Conservation (phyloP, 768 basidiomycete genomes). For the Suillus plorans region DNA sequence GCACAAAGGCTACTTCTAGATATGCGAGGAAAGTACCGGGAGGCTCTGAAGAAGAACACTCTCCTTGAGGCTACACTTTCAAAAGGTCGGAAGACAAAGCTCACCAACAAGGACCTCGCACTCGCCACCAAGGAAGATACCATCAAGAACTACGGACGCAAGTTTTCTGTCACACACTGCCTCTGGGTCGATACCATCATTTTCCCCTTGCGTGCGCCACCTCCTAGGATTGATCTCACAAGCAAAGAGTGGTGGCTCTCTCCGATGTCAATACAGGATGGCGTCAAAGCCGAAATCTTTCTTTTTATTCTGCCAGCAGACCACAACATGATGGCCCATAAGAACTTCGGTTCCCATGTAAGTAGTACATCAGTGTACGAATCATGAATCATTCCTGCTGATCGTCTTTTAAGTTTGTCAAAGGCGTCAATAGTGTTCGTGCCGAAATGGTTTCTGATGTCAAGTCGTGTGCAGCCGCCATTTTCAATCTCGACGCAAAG, state of each 20-base stretch:
- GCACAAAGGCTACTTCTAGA: neutral
- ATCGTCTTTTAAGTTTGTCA: constrained; percentile 5
- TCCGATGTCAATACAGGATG: too few species aligned
- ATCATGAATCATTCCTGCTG: too few species aligned
- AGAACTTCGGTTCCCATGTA: too few species aligned
- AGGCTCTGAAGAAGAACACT: neutral
- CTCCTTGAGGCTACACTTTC: neutral
- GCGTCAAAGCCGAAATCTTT: too few species aligned
- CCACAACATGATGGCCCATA: too few species aligned
- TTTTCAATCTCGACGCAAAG: neutral
- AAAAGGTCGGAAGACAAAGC: neutral
- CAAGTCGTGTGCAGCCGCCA: neutral
- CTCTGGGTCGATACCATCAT: neutral
- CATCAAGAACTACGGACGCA: neutral
- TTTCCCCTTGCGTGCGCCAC: neutral
- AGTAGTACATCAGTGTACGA: too few species aligned
- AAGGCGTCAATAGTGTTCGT: constrained; percentile 2
- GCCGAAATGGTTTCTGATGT: neutral
- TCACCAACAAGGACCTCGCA: neutral
- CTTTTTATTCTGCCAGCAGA: too few species aligned
- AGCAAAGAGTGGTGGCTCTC: too few species aligned
- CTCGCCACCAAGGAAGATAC: neutral
- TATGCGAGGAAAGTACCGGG: neutral
- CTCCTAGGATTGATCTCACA: too few species aligned
- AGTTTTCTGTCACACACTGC: neutral